phyloP scores from a whole-genome alignment of 2,329 filamentous ascomycete species.

The Xylariaceae sp. region DNA sequence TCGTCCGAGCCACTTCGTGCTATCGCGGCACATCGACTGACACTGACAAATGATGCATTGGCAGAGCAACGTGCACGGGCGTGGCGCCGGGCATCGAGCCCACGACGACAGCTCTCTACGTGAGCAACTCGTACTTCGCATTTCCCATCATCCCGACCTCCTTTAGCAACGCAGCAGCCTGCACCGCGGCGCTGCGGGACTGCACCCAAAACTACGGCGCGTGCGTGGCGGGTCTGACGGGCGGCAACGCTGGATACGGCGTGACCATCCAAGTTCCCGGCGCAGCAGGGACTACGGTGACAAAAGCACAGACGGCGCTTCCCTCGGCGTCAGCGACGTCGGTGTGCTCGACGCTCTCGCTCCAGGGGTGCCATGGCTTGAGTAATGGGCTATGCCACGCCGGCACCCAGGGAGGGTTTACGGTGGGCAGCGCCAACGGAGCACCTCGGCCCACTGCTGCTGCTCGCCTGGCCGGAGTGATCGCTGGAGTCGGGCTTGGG shows the following conservation, averaged over 20 bases:
- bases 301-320: conserved; percentile 38
- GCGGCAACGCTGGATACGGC: conserved; percentile 40
- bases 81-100: conserved; percentile 41
- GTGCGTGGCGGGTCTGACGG: conserved; percentile 49
- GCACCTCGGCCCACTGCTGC: conserved; percentile 30
- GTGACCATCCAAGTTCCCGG: conserved; percentile 56
- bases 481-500: conserved; percentile 34
- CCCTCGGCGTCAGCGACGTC: conserved; percentile 46
- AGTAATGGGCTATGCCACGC: conserved; percentile 39
- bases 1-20: background rate
- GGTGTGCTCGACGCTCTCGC: conserved; percentile 54
- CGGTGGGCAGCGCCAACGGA: conserved; percentile 28
- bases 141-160: conserved; percentile 55
- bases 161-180: conserved; percentile 49
- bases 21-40: background rate
- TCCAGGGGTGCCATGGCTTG: conserved; percentile 46
- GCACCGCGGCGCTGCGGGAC: conserved; percentile 47
- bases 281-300: conserved; percentile 50
- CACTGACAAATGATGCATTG: conserved; percentile 10
- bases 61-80: conserved; percentile 53
- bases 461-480: conserved; percentile 30
- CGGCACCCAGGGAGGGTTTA: conserved; percentile 27
- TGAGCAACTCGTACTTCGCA: conserved; percentile 55
- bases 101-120: conserved; percentile 44
- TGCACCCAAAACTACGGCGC: conserved; percentile 52